Evolutionary conservation across 2,329 filamentous ascomycete species (phyloP), one percentile per base, ranked within the genome.

Genomic region (Penicillium sp.): DNA sequence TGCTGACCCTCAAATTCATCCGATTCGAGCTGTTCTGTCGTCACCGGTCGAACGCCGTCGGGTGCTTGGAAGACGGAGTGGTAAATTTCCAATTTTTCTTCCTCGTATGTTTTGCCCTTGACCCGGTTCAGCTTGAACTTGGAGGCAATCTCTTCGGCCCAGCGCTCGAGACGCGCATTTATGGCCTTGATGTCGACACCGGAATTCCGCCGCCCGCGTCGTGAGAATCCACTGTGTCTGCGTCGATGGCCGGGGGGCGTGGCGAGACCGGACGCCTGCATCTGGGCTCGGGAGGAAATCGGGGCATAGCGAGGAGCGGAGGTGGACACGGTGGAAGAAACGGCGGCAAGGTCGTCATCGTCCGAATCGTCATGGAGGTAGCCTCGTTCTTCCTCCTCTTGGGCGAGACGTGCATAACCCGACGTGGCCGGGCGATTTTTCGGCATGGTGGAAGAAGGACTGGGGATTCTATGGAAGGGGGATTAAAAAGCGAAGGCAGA

Each of bases 141-240:
- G 62, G 91, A 89, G 24, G 94, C 92, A 66, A 99, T 97, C 75
- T 99, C 94, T 64, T 97, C 94, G 13, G 94, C 94, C 94, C 94
- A 99, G 69, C 90, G 83, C 75, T 99, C 94, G 21, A 99, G 78
- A 20, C 94, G 84, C 52, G 93, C 92, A 73, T 99, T 99, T 75
- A 99, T 97, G 54, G 94, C 94, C 71, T 97, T 97, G 68, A 99
- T 89, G 68, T 99, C 94, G 15, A 99, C 93, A 3, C 92, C 93
- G 17, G 91, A 82, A 65, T 92, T 94, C 68, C 90, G 89, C 58
- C 86, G 80, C 54, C 78, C 75, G 45, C 84, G 80, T 56, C 80
- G 75, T 21, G 58, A 51, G 70, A 81, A 62, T 67, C 75, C 62
- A 76, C 78, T 68, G 63, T 76, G 62, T 75, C 78, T 75, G 62